Conservation (phyloP, 768 basidiomycete genomes). For the Lentinula boryana region DNA sequence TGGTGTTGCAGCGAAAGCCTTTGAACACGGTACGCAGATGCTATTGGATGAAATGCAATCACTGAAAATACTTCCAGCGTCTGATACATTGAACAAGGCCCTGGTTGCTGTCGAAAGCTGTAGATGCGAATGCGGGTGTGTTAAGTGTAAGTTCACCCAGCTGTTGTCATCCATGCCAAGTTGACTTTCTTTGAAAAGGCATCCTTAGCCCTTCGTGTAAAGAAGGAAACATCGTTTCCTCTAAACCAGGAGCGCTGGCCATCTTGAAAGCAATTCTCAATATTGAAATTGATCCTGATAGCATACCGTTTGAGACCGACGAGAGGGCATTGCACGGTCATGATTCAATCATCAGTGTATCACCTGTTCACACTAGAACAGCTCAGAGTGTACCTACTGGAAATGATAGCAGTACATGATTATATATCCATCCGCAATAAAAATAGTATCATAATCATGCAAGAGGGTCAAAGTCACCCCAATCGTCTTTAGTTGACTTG, state of each 20-base stretch:
- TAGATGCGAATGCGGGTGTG: constrained; percentile 62
- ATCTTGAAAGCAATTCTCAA: constrained; percentile 58
- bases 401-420: background rate
- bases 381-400: constrained; percentile 42
- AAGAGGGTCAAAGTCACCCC: constrained; percentile 82
- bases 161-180: background rate
- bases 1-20: constrained; percentile 71
- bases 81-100: constrained; percentile 56
- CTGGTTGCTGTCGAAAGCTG: constrained; percentile 53
- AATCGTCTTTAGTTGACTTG: constrained; percentile 56
- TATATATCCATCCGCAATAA: background rate
- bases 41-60: background rate
- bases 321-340: constrained; percentile 20
- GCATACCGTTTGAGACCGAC: constrained; percentile 26
- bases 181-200: constrained; percentile 34
- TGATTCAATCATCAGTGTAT: constrained; percentile 52
- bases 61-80: constrained; percentile 27
- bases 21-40: constrained; percentile 66
- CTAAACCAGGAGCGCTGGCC: constrained; percentile 70
- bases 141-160: constrained; percentile 42
- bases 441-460: constrained; percentile 24
- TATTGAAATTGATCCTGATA: constrained; percentile 29
- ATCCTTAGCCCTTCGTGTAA: constrained; percentile 60
- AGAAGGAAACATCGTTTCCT: constrained; percentile 67
- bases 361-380: constrained; percentile 34